Conservation (phyloP, 345 rosid genomes). For the Hypericum androsaemum region DNA sequence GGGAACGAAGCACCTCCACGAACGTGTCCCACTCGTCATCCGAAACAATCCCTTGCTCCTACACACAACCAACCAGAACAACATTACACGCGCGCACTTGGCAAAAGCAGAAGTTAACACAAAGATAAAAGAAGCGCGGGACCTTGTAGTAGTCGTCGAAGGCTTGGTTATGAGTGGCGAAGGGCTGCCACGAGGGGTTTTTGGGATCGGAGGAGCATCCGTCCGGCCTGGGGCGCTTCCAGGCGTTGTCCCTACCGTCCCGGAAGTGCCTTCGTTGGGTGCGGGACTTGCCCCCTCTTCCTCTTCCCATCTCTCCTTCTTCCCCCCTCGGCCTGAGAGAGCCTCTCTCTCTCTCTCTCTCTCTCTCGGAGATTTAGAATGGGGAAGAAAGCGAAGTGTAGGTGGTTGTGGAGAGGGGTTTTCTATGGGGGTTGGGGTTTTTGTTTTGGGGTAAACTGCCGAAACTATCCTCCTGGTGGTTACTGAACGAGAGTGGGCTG, state of each 20-base stretch:
- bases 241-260: slow-evolving; percentile 61
- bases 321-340: not conserved
- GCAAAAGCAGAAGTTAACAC: not conserved
- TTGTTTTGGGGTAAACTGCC: too few species aligned
- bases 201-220: slow-evolving; percentile 24
- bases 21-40: slow-evolving; percentile 78
- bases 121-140: not conserved
- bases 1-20: slow-evolving; percentile 58
- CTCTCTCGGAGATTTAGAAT: too few species aligned
- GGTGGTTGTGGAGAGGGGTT: too few species aligned
- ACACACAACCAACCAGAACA: not conserved
- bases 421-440: too few species aligned
- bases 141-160: slow-evolving; percentile 93
- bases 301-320: slow-evolving; percentile 29
- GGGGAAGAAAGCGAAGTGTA: too few species aligned
- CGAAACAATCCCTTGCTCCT: slow-evolving; percentile 78
- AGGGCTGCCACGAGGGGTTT: slow-evolving; percentile 42
- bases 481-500: too few species aligned
- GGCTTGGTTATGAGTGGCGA: slow-evolving; percentile 48
- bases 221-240: slow-evolving; percentile 51
- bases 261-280: slow-evolving; percentile 56
- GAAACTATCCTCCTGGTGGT: too few species aligned
- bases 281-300: slow-evolving; percentile 48
- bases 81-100: not conserved
- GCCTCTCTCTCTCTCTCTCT: too few species aligned